phyloP scores from a whole-genome alignment of 2,329 filamentous ascomycete species.

The Pyrenophora seminiperda region DNA sequence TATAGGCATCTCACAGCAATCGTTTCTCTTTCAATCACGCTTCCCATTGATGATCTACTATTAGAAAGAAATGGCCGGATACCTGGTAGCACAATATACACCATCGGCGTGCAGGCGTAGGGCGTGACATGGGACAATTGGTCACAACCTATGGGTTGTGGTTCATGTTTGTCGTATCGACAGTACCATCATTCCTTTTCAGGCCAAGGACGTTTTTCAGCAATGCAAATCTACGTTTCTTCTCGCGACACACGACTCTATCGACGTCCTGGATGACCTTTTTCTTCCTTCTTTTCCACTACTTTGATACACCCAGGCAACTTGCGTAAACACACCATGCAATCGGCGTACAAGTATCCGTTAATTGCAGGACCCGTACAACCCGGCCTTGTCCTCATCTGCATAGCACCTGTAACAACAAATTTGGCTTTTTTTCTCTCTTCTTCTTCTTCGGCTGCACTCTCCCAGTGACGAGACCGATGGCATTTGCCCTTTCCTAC shows the following conservation, averaged over 20 bases:
- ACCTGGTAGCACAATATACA: slow-evolving; percentile 25
- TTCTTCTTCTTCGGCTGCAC: no score
- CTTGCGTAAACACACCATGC: no score
- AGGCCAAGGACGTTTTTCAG: slow-evolving; percentile 6
- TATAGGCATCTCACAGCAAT: slow-evolving; percentile 36
- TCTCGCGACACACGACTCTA: slow-evolving; percentile 15
- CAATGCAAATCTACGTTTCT: slow-evolving; percentile 9
- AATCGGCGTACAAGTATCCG: no score
- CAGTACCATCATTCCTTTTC: slow-evolving; percentile 11
- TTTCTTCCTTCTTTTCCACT: not conserved
- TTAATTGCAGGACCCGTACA: no score
- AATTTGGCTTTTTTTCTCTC: no score
- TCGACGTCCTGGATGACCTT: slow-evolving; percentile 19
- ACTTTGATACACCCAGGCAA: no score
- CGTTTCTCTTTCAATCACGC: slow-evolving; percentile 11
- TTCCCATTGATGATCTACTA: slow-evolving; percentile 25
- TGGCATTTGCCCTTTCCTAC: no score
- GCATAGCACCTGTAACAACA: no score
- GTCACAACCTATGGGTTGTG: slow-evolving; percentile 17
- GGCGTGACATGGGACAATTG: slow-evolving; percentile 5
- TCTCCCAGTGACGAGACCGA: no score
- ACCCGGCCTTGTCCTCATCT: no score
- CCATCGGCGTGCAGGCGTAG: slow-evolving; percentile 30
- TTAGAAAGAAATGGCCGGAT: slow-evolving; percentile 37
- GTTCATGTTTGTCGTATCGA: slow-evolving; percentile 19